Base-by-base conservation (phyloP, 805 yeast species). In the Tanozyma kutaoensis region DNA sequence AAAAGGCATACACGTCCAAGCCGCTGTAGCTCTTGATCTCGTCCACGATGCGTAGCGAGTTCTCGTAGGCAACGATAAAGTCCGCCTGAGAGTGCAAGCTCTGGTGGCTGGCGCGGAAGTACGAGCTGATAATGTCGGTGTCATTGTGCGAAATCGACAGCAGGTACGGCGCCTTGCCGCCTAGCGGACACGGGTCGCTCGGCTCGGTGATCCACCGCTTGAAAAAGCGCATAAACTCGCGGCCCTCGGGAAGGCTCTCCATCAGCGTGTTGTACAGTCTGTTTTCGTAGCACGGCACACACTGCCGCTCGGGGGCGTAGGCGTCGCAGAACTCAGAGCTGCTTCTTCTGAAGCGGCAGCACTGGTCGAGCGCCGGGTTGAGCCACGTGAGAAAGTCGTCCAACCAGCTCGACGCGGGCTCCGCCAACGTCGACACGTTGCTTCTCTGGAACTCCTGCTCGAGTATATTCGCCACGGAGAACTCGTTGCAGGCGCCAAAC, bases 81-180 rank as follows among this genome's bases (percentile, higher is more conserved):
- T 86, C 96, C 13, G 58, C 51, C 40, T 88, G 96, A 0, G 95
- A 78, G 33, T 79, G 61, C 34, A 88, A 58, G 2, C 95, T 88
- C 1, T 45, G 46, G 47, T 91, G 97, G 5, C 80, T 66, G 2
- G 88, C 71, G 38, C 97, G 59, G 55, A 88, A 84, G n/a, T 66
- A 62, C 1, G 84, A 70, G 2, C 88, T 58, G 8, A 43, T 36
- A 4, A 84, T 62, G 2, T 38, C 34, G 2, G 48, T 48, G 1
- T 49, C 38, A 1, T 55, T 52, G 17, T 52, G 52, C 30, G 61
- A 59, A 15, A 62, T 52, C 2, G 63, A 52, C 4, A 60, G 51
- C 1, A 79, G 63, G 45, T 88, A 88, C 0, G 96, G 94, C 0
- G 96, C 96, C 43, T 80, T 79, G 2, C 98, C 98, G 3, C 95